Evolutionary conservation across 371 early-diverging fungal species (phyloP), one percentile per base, ranked within the genome.

Genomic region (Actinomortierella wolfii): DNA sequence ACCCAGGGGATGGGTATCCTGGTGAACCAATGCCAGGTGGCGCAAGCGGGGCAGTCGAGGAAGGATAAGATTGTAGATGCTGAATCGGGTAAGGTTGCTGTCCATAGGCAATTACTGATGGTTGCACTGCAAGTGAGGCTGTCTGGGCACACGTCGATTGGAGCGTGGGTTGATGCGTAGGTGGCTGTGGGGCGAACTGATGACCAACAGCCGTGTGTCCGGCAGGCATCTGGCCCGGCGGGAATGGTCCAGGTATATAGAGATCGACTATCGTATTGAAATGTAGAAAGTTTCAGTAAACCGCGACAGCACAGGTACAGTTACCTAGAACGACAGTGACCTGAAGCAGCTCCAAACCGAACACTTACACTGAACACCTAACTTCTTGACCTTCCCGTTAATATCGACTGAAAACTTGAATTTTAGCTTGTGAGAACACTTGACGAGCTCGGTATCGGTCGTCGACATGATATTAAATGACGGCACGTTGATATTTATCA

Each of bases 371-470:
- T 65, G 59, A 2, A 59, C 56, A 1, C 56, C 43, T 21, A 71
- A 34, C 51, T 71, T 71, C 56, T 57, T 65, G 11, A 56, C 52
- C 0, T 54, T 54, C 9, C 73, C 73, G 53, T 71, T 65, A 40
- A 71, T 40, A 4, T 66, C 66, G 21, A 71, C 51, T 14, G 51
- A 51, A 41, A 71, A 62, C 45, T 54, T 9, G 45, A 71, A 49
- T 51, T 71, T 71, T 23, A 71, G 59, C 26, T 66, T 71, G 49
- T 71, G 73, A 2, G 62, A 55, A 26, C 73, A 71, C 54, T 71
- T 71, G 62, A 71, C 21, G 20, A 65, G 41, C 53, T 71, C 73
- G 9, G 73, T 71, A 29, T 71, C 73, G 26, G 59, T 44, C 0
- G 73, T 71, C 8, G 49, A 59, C 73, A 71, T 61, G 8, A 66